These are phyloP conservation scores for Gentiana macrophylla DNA, from an alignment of 257 asterid species.

Conservation along the genomic window DNA sequence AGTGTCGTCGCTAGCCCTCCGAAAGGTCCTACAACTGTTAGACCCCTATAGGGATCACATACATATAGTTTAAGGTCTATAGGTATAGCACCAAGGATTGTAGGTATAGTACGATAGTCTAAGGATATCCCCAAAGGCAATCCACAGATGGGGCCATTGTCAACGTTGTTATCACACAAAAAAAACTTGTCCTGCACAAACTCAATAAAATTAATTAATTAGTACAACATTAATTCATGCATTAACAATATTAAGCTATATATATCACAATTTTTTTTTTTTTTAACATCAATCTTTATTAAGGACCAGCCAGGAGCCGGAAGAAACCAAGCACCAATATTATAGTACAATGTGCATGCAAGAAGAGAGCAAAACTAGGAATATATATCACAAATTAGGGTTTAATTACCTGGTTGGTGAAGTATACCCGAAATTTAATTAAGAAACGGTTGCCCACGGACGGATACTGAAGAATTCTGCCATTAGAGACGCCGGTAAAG, in stretches of 20 bases:
- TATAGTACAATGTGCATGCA: neutral
- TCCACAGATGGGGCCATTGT: neutral
- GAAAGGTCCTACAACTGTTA: neutral
- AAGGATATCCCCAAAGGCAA: slow-evolving; percentile 1
- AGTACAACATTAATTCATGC: no score
- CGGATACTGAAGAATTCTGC: slow-evolving; percentile 5
- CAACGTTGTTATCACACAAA: neutral
- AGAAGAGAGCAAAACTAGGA: no score
- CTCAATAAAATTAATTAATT: no score
- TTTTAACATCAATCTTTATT: no score
- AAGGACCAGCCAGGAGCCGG: no score
- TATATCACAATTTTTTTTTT: no score
- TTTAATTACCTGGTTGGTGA: slow-evolving; percentile 5
- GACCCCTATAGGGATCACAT: slow-evolving; percentile 2
- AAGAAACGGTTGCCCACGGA: neutral
- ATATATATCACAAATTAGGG: no score
- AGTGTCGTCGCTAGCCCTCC: slow-evolving; percentile 1
- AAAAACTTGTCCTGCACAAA: neutral
- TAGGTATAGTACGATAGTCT: neutral
- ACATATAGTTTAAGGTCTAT: neutral
- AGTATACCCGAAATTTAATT: slow-evolving; percentile 1
- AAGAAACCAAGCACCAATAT: no score
- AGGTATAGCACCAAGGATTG: no score
- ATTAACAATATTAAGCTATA: no score
- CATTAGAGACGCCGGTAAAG: neutral